Conservation (phyloP, 495 filamentous ascomycete species). For the Neurospora sp. region DNA sequence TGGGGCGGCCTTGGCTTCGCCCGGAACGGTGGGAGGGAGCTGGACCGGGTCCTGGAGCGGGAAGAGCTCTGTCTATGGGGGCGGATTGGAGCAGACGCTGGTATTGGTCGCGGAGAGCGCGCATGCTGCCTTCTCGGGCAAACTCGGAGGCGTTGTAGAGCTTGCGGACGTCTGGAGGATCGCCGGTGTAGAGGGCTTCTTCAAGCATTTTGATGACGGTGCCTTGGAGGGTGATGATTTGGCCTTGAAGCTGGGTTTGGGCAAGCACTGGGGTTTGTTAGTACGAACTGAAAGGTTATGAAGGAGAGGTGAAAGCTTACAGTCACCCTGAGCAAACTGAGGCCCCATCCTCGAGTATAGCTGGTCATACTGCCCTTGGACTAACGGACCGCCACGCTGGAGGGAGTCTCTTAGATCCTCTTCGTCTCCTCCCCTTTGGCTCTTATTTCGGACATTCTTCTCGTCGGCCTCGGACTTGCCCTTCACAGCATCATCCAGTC, state of each 20-base stretch:
- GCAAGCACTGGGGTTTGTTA: slow-evolving; percentile 13
- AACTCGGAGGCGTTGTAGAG: slow-evolving; percentile 27
- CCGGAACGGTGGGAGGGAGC: background rate
- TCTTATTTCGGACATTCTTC: background rate
- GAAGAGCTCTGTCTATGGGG: background rate
- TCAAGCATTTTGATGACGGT: slow-evolving; percentile 25
- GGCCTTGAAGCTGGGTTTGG: slow-evolving; percentile 26
- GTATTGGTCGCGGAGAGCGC: slow-evolving; percentile 27
- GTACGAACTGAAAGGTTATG: background rate
- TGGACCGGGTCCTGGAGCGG: background rate
- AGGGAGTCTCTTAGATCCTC: slow-evolving; percentile 19
- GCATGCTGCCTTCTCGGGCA: slow-evolving; percentile 23
- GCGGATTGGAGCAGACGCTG: slow-evolving; percentile 17
- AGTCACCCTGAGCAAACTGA: slow-evolving; percentile 25
- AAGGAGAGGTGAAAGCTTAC: slow-evolving; percentile 6
- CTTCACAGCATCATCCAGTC: slow-evolving; percentile 19
- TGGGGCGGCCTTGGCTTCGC: background rate
- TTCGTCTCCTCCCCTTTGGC: background rate
- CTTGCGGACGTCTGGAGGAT: slow-evolving; percentile 12
- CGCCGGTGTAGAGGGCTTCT: slow-evolving; percentile 19
- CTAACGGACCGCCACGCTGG: slow-evolving; percentile 13
- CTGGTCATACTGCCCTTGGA: slow-evolving; percentile 22
- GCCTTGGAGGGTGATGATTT: slow-evolving; percentile 25
- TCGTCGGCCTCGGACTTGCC: slow-evolving; percentile 8
- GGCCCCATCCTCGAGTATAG: slow-evolving; percentile 16